phyloP scores from a whole-genome alignment of 139 green algal species.

The Trebouxia sp. region DNA sequence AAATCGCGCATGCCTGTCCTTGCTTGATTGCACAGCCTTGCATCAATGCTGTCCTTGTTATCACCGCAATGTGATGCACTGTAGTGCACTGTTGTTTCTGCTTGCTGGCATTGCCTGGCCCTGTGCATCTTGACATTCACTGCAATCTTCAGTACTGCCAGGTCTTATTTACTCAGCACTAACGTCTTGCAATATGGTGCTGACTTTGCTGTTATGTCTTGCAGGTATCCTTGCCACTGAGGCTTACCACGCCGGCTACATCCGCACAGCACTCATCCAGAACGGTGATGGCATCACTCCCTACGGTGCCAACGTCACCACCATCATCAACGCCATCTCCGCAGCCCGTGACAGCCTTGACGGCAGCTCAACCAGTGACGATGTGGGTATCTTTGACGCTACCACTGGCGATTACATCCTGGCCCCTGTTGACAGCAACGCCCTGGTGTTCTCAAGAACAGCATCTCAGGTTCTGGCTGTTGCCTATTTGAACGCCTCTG shows the following conservation, averaged over 20 bases:
- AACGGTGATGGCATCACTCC: not conserved
- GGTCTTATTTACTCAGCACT: too few species aligned
- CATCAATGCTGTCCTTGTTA: too few species aligned
- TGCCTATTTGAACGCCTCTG: not conserved
- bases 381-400: not conserved
- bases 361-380: not conserved
- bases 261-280: slow-evolving; percentile 6
- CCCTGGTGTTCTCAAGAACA: not conserved
- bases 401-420: slow-evolving; percentile 2
- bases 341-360: not conserved
- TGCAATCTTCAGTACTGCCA: too few species aligned
- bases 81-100: too few species aligned
- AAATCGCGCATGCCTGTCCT: too few species aligned
- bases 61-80: too few species aligned
- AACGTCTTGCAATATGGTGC: too few species aligned
- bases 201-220: too few species aligned
- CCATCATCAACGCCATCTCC: slow-evolving; percentile 1
- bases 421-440: slow-evolving; percentile 7
- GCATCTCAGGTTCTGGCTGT: slow-evolving; percentile 1
- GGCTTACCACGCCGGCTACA: slow-evolving; percentile 13
- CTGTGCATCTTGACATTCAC: too few species aligned
- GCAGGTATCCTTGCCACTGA: slow-evolving; percentile 20
- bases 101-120: too few species aligned
- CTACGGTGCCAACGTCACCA: not conserved
- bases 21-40: too few species aligned